Evolutionary conservation across 1,284 basidiomycete genomes (phyloP), one percentile per base, ranked within the genome.

Genomic region (Naganishia albida): DNA sequence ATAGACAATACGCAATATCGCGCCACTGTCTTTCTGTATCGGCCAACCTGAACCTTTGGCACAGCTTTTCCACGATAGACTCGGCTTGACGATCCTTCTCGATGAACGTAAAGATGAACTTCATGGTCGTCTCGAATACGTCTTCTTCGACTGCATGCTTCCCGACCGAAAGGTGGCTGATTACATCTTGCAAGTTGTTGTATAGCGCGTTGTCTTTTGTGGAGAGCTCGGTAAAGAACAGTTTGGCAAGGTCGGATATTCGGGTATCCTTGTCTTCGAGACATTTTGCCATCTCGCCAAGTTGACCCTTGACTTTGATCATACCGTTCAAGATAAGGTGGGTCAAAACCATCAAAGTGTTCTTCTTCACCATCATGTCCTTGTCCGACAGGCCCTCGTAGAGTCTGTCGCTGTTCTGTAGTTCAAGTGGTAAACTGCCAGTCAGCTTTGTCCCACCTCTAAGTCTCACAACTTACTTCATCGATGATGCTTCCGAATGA

Each of bases 261-360:
- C 94, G 82, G 64, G 83, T 83, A 69, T 98, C 95, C n/a, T 85
- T 83, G 78, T 99, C 94, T 78, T 98, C 93, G 23, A 99, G 81
- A 74, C 95, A 99, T 80, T 99, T 99, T 39, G 95, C 96, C 93
- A 99, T 97, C 82, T 98, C 96, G 39, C 96, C 95, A 3, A 98
- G 83, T 77, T 99, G 95, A 0, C 96, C 96, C 79, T 99, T 99
- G 74, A 98, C 95, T 79, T 99, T 99, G 83, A 97, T 92, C 95
- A 98, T 98, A 0, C 95, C 95, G 74, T 98, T 98, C 68, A 98
- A 80, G 74, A 99, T 99, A 68, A 99, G 80, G 79, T 99, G 94
- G 3, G 95, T 98, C 66, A 99, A 83, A 53, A 99, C 95, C 95
- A 99, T 99, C 55, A 99, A 84, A 49, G 95, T 97, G 80, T 98